phyloP scores from a whole-genome alignment of 345 rosid species.

The Cochlearia excelsa region DNA sequence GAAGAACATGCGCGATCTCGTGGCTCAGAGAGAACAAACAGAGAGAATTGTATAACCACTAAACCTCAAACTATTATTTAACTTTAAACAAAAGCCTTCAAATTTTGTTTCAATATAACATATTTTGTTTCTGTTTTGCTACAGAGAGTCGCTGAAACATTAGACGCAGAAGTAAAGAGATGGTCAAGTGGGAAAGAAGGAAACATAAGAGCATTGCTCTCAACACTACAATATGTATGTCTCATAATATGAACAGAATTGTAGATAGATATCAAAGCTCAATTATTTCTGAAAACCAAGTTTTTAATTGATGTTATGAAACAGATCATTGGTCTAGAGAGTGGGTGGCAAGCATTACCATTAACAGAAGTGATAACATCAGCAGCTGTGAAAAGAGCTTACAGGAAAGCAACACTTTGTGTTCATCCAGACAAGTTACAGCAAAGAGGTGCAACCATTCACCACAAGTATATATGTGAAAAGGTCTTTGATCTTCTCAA shows the following conservation, averaged over 20 bases:
- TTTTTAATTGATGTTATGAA: neutral
- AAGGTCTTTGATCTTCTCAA: constrained; percentile 39
- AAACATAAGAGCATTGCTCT: constrained; percentile 87
- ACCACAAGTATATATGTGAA: constrained; percentile 87
- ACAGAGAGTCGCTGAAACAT: constrained; percentile 87
- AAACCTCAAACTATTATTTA: constrained; percentile 12
- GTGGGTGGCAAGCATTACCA: constrained; percentile 96
- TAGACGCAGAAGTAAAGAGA: constrained; percentile 89
- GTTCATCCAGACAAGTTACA: constrained; percentile 98
- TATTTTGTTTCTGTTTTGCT: constrained; percentile 23
- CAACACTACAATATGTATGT: constrained; percentile 95
- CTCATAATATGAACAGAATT: neutral
- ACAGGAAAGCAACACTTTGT: constrained; percentile 95
- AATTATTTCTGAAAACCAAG: neutral
- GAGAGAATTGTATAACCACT: constrained; percentile 67
- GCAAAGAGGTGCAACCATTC: constrained; percentile 88
- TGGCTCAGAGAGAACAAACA: constrained; percentile 84
- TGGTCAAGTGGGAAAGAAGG: constrained; percentile 97
- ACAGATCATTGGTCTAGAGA: constrained; percentile 84
- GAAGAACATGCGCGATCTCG: constrained; percentile 88
- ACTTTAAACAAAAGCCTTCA: constrained; percentile 2
- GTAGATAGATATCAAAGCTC: neutral
- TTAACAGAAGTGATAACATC: constrained; percentile 91
- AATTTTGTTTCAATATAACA: constrained; percentile 9
- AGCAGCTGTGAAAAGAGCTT: constrained; percentile 91